Evolutionary conservation across 106 monocot genomes (phyloP).

Genomic region (Dendrobium huoshanense): DNA sequence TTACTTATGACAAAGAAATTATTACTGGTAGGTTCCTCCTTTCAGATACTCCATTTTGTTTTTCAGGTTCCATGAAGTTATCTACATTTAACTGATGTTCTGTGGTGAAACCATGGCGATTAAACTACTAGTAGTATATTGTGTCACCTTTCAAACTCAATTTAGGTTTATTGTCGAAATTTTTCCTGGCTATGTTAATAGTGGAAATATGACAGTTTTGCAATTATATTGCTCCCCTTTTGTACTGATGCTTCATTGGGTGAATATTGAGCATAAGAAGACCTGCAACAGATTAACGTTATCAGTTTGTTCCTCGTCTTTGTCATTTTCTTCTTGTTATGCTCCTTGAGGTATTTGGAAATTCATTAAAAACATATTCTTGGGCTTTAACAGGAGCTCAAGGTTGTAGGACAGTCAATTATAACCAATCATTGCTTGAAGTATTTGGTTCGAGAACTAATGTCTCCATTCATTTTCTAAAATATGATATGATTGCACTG

Average conservation of each 20-base stretch:
- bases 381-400: background rate
- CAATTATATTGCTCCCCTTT: background rate
- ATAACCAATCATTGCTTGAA: too few relatives aligned
- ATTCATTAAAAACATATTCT: background rate
- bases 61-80: background rate
- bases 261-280: background rate
- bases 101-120: background rate
- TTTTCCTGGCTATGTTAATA: background rate
- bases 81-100: background rate
- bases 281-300: background rate
- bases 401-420: background rate
- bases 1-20: slow-evolving; percentile 74
- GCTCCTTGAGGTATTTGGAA: background rate
- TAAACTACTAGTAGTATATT: background rate
- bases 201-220: background rate
- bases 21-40: slow-evolving; percentile 45
- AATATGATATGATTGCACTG: too few relatives aligned
- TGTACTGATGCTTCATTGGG: background rate
- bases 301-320: background rate
- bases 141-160: background rate
- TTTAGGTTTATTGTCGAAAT: background rate
- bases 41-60: background rate
- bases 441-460: too few relatives aligned
- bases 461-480: too few relatives aligned
- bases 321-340: background rate